Base-by-base conservation (phyloP, 495 filamentous ascomycete species). In the Amphirosellinia nigrospora region DNA sequence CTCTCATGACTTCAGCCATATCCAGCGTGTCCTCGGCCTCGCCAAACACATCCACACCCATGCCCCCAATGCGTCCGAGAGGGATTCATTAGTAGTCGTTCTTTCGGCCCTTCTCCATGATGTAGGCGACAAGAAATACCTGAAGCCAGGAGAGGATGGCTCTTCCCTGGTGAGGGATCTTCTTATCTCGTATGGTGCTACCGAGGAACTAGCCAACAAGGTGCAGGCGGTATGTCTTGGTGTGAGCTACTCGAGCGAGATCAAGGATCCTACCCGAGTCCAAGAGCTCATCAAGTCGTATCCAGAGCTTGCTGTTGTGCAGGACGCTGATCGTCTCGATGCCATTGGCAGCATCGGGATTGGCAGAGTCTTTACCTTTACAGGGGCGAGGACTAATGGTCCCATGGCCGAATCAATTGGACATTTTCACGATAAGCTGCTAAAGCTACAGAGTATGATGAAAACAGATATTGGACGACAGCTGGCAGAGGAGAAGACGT, bases 251-350 rank as follows among this genome's bases (percentile, higher is more conserved):
- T 87, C 89, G n/a, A 86, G 86, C 56, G 94, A 97, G 74, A 80
- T 83, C 69, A 86, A 87, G 71, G 80, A 93, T 72, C 86, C 89
- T 0, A 69, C 76, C 16, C 75, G 75, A 36, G 86, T 92, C 0
- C 78, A 79, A 1, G 72, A 73, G 0, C 78, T 93, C 7, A 80
- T 96, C 15, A 72, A 77, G 6, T 64, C 82, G 41, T 82, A 91
- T 75, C 92, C 90, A 0, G 94, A 97, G 79, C 81, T 97, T 7
- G 93, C 86, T 0, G 86, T 96, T 53, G 94, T 97, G 15, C 94
- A 97, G 79, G 94, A 97, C 79, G 94, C 94, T 2, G 94, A 97
- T 81, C 85, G 94, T 10, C 81, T 97, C 46, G 94, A 97, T 84
- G 93, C 94, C 3, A 87, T 97, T 72, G 94, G 94, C 2, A 93